Evolutionary conservation across 2,329 filamentous ascomycete species (phyloP).

Genomic region (Diplodia seriata): DNA sequence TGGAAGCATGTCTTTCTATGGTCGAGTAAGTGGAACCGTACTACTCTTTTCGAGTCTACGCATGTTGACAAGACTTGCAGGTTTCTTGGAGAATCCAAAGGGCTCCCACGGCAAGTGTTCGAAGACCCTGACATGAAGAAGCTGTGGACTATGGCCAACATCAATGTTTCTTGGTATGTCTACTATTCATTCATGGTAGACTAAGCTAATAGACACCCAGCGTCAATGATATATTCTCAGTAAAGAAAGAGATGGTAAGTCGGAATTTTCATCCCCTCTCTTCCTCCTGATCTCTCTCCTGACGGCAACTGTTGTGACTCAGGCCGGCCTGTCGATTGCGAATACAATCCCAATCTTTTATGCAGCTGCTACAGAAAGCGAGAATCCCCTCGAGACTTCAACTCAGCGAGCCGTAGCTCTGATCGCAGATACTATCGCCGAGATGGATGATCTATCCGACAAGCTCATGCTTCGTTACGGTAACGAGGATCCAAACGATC

Average conservation of each 20-base stretch:
- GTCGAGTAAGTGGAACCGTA: not conserved
- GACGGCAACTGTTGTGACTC: not conserved
- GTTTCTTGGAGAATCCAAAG: not conserved
- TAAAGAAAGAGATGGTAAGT: not conserved
- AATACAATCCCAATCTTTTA: not conserved
- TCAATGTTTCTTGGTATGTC: slow-evolving; percentile 7
- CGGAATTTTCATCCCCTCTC: not conserved
- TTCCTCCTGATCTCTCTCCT: not conserved
- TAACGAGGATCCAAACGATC: not conserved
- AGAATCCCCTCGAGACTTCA: not conserved
- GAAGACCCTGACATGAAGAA: slow-evolving; percentile 11
- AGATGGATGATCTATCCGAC: not conserved
- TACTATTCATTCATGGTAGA: not conserved
- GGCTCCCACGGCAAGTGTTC: not conserved
- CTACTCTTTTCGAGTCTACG: not conserved
- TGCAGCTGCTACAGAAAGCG: not conserved
- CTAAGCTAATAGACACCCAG: not conserved
- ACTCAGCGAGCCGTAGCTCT: not conserved
- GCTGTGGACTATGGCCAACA: slow-evolving; percentile 2
- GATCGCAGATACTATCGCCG: not conserved
- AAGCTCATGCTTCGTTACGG: slow-evolving; percentile 4
- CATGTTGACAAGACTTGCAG: not conserved
- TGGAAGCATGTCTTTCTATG: not conserved
- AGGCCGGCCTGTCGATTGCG: not conserved
- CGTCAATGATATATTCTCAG: slow-evolving; percentile 1